phyloP scores from a whole-genome alignment of 2,329 filamentous ascomycete species.

The Sarocladiaceae sp. region DNA sequence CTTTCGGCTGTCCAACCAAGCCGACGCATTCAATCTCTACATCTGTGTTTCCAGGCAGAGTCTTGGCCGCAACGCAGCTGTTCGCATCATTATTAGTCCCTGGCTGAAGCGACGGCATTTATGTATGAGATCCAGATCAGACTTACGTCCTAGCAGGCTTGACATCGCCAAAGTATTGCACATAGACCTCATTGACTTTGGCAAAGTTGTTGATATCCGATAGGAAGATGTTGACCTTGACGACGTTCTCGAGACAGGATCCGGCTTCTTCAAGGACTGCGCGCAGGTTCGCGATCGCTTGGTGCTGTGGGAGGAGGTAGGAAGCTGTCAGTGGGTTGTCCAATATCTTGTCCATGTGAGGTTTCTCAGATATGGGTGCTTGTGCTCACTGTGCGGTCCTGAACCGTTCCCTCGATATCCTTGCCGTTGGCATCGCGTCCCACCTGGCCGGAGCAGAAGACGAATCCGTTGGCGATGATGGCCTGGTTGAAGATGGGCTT shows the following conservation, averaged over 20 bases:
- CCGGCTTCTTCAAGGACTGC: slow-evolving; percentile 56
- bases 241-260: slow-evolving; percentile 50
- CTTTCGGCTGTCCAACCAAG: no score
- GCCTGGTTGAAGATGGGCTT: slow-evolving; percentile 55
- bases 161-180: slow-evolving; percentile 38
- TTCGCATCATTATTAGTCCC: no score
- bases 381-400: slow-evolving; percentile 32
- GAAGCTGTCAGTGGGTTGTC: no score
- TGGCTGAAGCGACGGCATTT: no score
- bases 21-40: not conserved
- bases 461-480: slow-evolving; percentile 55
- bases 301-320: no score
- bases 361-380: no score
- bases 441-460: slow-evolving; percentile 64
- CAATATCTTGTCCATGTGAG: no score
- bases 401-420: slow-evolving; percentile 50
- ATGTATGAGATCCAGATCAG: no score
- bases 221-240: slow-evolving; percentile 64
- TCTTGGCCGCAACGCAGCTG: not conserved
- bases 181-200: slow-evolving; percentile 50
- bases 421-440: slow-evolving; percentile 48
- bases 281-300: slow-evolving; percentile 52
- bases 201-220: slow-evolving; percentile 60
- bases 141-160: slow-evolving; percentile 35
- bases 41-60: not conserved